Conservation (phyloP, 495 filamentous ascomycete genomes). For the Aspergillus hancockii region DNA sequence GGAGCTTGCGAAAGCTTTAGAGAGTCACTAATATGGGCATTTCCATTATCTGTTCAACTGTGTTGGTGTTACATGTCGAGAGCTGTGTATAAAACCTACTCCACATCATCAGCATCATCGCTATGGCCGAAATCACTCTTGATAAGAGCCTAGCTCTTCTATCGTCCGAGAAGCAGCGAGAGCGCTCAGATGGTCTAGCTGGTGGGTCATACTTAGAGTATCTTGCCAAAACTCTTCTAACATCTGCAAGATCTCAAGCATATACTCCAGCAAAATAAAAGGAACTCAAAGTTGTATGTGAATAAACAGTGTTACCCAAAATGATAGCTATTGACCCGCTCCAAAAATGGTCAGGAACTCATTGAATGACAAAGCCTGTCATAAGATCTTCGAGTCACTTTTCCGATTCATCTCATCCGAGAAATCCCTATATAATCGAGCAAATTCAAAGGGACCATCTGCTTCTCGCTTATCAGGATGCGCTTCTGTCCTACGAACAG, state of each 20-base stretch:
- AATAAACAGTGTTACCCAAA: neutral
- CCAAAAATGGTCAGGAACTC: conserved; percentile 36
- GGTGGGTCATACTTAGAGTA: conserved; percentile 36
- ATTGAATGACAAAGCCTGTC: conserved; percentile 74
- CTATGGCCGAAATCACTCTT: conserved; percentile 42
- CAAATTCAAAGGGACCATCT: conserved; percentile 47
- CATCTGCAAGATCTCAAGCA: conserved; percentile 55
- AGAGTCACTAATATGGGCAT: neutral
- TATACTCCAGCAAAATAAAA: conserved; percentile 61
- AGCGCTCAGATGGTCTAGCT: conserved; percentile 52
- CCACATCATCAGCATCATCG: conserved; percentile 1
- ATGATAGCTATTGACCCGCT: conserved; percentile 20
- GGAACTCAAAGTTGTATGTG: conserved; percentile 57
- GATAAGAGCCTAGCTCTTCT: conserved; percentile 43
- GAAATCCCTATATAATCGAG: conserved; percentile 60
- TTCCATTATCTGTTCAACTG: neutral
- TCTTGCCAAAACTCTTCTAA: conserved; percentile 19
- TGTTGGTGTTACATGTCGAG: neutral
- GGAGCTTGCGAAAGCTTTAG: neutral
- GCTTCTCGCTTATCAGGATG: conserved; percentile 64
- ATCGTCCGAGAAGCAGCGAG: conserved; percentile 54
- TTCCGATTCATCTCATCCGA: conserved; percentile 70
- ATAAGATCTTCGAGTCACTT: conserved; percentile 77
- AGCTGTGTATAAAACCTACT: neutral
- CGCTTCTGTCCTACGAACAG: conserved; percentile 69